phyloP scores from a whole-genome alignment of 192 early-diverging fungal genomes.

The Coemansia sp. region DNA sequence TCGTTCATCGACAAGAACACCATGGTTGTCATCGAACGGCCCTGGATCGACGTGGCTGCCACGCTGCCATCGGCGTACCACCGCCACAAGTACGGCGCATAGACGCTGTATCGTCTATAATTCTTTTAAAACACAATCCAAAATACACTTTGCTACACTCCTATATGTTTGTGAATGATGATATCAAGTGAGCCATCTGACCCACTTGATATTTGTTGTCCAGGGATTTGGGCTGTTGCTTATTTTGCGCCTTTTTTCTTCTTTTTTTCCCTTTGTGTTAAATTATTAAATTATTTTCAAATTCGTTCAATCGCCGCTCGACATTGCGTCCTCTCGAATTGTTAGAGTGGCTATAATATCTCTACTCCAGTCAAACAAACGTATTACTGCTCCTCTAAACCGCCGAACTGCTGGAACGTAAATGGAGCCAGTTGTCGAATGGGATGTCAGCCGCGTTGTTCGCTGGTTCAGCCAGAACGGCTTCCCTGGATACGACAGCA shows the following conservation, averaged over 20 bases:
- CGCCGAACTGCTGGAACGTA: not conserved
- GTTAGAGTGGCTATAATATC: not conserved
- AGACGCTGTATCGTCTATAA: not conserved
- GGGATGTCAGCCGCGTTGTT: slow-evolving; percentile 43
- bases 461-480: slow-evolving; percentile 60
- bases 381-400: not conserved
- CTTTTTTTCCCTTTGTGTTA: not conserved
- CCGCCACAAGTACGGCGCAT: slow-evolving; percentile 79
- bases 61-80: slow-evolving; percentile 82
- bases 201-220: not conserved
- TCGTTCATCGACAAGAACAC: slow-evolving; percentile 73
- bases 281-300: not conserved
- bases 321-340: not conserved
- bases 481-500: slow-evolving; percentile 53
- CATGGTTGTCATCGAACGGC: slow-evolving; percentile 88
- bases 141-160: slow-evolving; percentile 1
- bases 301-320: not conserved
- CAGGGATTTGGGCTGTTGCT: not conserved
- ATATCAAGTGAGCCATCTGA: not conserved
- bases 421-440: slow-evolving; percentile 55
- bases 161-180: not conserved
- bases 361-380: not conserved
- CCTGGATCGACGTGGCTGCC: slow-evolving; percentile 78
- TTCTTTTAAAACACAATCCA: not conserved
- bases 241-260: not conserved